Evolutionary conservation across 164 flowering plant genomes (phyloP).

Genomic region (Chloranthus sessilifolius): DNA sequence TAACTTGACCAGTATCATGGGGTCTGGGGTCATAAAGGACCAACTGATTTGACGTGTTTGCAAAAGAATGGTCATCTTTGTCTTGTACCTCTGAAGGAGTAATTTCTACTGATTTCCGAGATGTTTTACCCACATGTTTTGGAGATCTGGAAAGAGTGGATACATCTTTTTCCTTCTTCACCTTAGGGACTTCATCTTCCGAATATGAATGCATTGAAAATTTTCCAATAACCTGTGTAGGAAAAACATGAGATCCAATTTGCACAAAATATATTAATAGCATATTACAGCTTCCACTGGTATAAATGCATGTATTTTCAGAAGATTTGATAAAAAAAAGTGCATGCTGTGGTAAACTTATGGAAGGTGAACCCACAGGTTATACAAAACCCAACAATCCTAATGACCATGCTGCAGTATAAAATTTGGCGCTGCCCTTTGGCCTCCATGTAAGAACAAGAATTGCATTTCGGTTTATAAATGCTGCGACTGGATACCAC

Average conservation of each 20-base stretch:
- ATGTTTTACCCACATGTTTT: slow-evolving; percentile 10
- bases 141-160: slow-evolving; percentile 13
- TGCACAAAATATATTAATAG: too few relatives aligned
- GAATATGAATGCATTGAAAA: slow-evolving; percentile 18
- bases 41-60: slow-evolving; percentile 34
- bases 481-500: too few relatives aligned
- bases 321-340: too few relatives aligned
- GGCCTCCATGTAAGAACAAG: too few relatives aligned
- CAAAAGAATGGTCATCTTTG: slow-evolving; percentile 18
- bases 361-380: too few relatives aligned
- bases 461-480: too few relatives aligned
- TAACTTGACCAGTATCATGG: slow-evolving; percentile 20
- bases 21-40: slow-evolving; percentile 49
- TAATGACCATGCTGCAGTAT: too few relatives aligned
- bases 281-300: too few relatives aligned
- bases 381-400: too few relatives aligned
- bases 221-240: neutral
- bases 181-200: slow-evolving; percentile 10
- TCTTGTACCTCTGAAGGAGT: slow-evolving; percentile 24
- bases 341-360: too few relatives aligned
- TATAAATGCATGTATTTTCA: too few relatives aligned
- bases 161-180: slow-evolving; percentile 21
- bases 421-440: too few relatives aligned
- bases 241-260: neutral
- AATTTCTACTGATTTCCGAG: slow-evolving; percentile 15